A percentile compares a stretch with the other conserved stretches of the same genome.
phyloP scores from a whole-genome alignment of 768 basidiomycete genomes.

The Melanogaster broomeanus region DNA sequence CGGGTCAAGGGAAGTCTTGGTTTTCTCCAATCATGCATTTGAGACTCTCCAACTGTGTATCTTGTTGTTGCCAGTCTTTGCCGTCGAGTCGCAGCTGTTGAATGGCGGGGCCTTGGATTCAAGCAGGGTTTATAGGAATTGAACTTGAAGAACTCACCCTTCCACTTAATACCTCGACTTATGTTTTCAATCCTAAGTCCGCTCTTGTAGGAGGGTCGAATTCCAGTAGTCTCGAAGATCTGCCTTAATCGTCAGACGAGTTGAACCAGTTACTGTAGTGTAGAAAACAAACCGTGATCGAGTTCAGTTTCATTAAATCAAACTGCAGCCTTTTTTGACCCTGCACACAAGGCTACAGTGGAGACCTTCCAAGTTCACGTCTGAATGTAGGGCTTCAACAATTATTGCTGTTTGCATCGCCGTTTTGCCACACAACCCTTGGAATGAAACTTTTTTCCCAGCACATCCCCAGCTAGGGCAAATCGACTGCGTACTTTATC shows the following conservation, averaged over 20 bases:
- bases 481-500: slow-evolving; percentile 11
- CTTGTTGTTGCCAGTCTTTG: neutral
- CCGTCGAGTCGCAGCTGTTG: neutral
- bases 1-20: neutral
- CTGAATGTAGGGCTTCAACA: slow-evolving; percentile 25
- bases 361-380: slow-evolving; percentile 25
- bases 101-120: neutral
- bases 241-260: neutral
- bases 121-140: neutral
- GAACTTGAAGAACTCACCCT: neutral
- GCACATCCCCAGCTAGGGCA: slow-evolving; percentile 28
- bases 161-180: neutral
- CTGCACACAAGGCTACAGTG: slow-evolving; percentile 17
- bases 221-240: neutral
- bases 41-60: neutral
- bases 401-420: slow-evolving; percentile 26
- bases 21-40: neutral
- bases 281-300: neutral
- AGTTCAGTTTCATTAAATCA: slow-evolving; percentile 11
- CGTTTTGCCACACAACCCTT: slow-evolving; percentile 22
- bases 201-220: neutral
- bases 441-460: slow-evolving; percentile 33
- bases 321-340: slow-evolving; percentile 13
- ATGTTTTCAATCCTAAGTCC: neutral
- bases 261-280: too few species aligned